Base-by-base conservation (phyloP, 2,329 filamentous ascomycete species). In the Phaeosphaeria sp. region DNA sequence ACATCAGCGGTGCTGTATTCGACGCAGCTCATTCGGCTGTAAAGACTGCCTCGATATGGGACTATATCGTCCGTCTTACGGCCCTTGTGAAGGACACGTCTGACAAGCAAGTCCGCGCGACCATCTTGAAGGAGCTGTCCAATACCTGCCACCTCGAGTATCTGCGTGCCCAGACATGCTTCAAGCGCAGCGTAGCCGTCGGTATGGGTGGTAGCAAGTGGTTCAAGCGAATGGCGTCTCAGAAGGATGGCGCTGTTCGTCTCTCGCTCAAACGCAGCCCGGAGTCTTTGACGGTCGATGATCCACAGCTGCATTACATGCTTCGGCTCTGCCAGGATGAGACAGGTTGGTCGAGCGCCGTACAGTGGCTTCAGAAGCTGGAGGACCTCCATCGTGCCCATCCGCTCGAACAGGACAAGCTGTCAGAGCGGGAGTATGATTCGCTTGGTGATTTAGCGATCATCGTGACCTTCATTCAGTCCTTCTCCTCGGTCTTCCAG, bases 81-180 rank as follows among this genome's bases (percentile, higher is more conserved):
- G 59, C 74, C 4, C 59, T 77, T 0, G 70, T 82, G 1, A 51
- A 74, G 5, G 43, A 4, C 4, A 56, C 53, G 0, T 53, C 57
- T 0, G 64, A 70, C 36, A 81, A 79, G 61, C 55, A 62, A 0
- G 73, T 74, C 39, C 69, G 64, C 5, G 63, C 60, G 1, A 70
- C 78, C 1, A 51, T 84, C 8, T 68, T 82, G 2, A 81, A 84
- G 56, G 82, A 85, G 49, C 57, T 84, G 0, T 74, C 61, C 27
- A 59, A 59, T 77, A 24, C 83, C 83, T 80, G 77, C 21, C 70
- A 82, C n/a, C 55, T 81, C 0, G 81, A 83, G 49, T 84, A 79
- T 47, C 50, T 43, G 1, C 78, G 79, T 1, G 64, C 71, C 0
- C 79, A 82, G 40, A 60, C 66, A 13, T 22, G 73, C 0, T 76